phyloP scores from a whole-genome alignment of 202 grass and related monocot genomes.

The Musa balbisiana region DNA sequence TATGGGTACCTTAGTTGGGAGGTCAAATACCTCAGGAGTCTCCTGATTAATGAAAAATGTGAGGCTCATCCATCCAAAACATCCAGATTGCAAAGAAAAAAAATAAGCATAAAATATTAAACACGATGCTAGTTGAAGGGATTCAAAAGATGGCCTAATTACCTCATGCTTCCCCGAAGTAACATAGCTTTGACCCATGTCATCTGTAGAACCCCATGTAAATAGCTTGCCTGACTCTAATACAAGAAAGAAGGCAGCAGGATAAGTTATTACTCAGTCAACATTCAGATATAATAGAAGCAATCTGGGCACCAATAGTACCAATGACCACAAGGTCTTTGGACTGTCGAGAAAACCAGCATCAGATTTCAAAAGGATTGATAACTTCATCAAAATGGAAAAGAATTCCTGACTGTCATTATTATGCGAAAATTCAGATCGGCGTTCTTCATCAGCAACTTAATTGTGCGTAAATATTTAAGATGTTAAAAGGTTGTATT shows the following conservation, averaged over 20 bases:
- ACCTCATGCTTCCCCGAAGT: slow-evolving; percentile 98
- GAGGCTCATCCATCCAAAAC: neutral
- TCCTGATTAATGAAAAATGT: slow-evolving; percentile 44
- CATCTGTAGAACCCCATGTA: slow-evolving; percentile 95
- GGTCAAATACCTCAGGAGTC: slow-evolving; percentile 86
- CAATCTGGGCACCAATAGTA: neutral
- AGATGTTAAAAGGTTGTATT: neutral
- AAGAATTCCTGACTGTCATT: neutral
- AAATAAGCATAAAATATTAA: neutral
- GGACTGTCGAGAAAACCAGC: neutral
- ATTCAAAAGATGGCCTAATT: neutral
- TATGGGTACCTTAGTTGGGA: slow-evolving; percentile 64
- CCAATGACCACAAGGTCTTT: neutral
- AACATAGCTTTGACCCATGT: slow-evolving; percentile 97
- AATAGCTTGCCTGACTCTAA: slow-evolving; percentile 80
- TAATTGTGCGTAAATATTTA: neutral
- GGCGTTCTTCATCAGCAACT: neutral
- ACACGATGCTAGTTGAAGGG: neutral
- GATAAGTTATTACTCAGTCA: slow-evolving; percentile 11
- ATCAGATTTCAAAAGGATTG: neutral
- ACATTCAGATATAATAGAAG: neutral
- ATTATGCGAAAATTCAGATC: neutral
- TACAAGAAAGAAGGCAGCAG: slow-evolving; percentile 26
- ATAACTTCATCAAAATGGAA: neutral
- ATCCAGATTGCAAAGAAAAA: neutral